Percentiles rank a stretch among this genome's conserved stretches.
These are phyloP conservation scores for Lipomyces starkeyi DNA, from an alignment of 805 yeast genomes.

Conservation along the genomic window DNA sequence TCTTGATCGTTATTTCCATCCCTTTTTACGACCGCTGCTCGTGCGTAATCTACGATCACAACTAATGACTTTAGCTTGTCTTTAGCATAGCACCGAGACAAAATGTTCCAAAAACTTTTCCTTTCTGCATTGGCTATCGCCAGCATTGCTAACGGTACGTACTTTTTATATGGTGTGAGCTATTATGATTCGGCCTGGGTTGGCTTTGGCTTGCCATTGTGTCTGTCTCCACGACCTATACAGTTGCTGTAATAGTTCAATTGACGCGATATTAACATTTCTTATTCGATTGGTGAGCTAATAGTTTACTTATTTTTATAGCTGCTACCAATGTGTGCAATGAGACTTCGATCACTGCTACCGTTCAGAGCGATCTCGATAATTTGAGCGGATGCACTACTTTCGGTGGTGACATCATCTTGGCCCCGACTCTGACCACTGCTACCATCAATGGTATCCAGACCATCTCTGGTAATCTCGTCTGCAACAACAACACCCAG, in stretches of 20 bases:
- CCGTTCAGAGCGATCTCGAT: slow-evolving; percentile 81
- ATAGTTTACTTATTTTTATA: background rate
- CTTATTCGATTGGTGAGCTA: background rate
- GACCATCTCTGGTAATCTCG: slow-evolving; percentile 78
- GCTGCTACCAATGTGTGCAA: slow-evolving; percentile 23
- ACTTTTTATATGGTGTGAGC: background rate
- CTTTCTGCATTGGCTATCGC: slow-evolving; percentile 30
- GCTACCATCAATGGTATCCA: slow-evolving; percentile 68
- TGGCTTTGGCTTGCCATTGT: background rate
- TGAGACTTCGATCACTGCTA: slow-evolving; percentile 65
- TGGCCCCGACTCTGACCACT: slow-evolving; percentile 59
- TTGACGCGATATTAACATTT: background rate
- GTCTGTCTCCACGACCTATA: background rate
- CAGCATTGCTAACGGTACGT: slow-evolving; percentile 35
- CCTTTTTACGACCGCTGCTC: background rate
- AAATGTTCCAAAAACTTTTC: slow-evolving; percentile 24
- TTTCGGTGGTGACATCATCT: slow-evolving; percentile 76
- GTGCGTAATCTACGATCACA: background rate
- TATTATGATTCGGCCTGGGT: background rate
- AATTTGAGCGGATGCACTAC: slow-evolving; percentile 73
- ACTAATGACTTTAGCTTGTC: too few relatives aligned
- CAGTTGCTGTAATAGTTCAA: background rate
- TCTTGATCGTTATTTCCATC: too few relatives aligned
- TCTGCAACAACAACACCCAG: slow-evolving; percentile 65
- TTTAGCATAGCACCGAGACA: background rate